phyloP scores from a whole-genome alignment of 2,329 filamentous ascomycete species.

The Gliomastix tumulicola region DNA sequence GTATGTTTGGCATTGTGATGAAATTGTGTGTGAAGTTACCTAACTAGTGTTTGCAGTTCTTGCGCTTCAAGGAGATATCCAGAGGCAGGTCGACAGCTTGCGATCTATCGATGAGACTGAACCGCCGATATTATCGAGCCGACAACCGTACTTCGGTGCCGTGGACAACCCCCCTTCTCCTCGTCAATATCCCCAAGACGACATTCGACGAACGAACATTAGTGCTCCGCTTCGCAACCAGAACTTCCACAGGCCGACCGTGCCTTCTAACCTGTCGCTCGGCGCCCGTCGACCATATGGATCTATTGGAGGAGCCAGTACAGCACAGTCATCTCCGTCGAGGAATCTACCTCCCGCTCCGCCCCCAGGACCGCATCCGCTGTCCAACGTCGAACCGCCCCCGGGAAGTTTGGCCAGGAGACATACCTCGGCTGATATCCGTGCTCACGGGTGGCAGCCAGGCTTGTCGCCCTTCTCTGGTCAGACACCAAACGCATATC shows the following conservation, averaged over 20 bases:
- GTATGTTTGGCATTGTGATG: conserved; percentile 41
- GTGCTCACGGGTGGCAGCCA: conserved; percentile 73
- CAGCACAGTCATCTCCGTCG: conserved; percentile 66
- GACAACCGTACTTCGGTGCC: conserved; percentile 59
- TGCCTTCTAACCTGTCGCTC: conserved; percentile 74
- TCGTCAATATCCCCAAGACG: conserved; percentile 79
- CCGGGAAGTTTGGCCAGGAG: conserved; percentile 69
- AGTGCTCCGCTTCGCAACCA: conserved; percentile 51
- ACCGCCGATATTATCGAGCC: conserved; percentile 48
- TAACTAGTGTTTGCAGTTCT: conserved; percentile 34
- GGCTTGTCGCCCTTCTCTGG: conserved; percentile 56
- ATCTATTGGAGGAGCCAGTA: conserved; percentile 70
- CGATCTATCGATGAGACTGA: conserved; percentile 58
- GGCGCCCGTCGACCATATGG: conserved; percentile 76
- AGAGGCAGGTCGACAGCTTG: conserved; percentile 52
- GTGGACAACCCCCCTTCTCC: conserved; percentile 78
- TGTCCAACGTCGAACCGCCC: conserved; percentile 54
- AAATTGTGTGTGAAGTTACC: conserved; percentile 34
- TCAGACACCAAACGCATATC: conserved; percentile 46
- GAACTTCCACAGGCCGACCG: conserved; percentile 67
- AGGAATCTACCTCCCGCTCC: conserved; percentile 59
- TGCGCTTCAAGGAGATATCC: conserved; percentile 51
- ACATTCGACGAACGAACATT: conserved; percentile 68
- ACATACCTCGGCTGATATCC: conserved; percentile 94
- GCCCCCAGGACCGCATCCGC: conserved; percentile 58